Percentiles rank a stretch among this genome's conserved stretches.
Evolutionary conservation across 306 rosid species (phyloP).

Genomic region (Sphenostylis stenocarpa): DNA sequence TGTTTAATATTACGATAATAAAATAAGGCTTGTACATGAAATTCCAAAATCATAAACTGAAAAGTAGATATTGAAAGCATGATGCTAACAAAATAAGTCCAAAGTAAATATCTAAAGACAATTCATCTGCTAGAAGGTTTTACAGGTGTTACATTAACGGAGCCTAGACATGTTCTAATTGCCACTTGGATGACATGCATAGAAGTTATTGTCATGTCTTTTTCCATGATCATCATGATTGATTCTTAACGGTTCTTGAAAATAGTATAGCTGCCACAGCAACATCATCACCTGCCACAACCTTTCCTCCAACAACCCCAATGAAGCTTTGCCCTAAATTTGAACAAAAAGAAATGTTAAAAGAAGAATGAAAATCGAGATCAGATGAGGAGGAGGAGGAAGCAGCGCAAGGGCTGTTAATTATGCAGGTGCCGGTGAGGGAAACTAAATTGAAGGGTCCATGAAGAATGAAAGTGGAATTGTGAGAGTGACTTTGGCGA

Average conservation of each 20-base stretch:
- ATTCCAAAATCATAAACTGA: too few relatives aligned
- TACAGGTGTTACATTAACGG: too few relatives aligned
- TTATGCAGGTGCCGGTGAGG: not conserved
- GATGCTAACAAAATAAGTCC: too few relatives aligned
- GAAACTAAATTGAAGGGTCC: not conserved
- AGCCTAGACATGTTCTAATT: not conserved
- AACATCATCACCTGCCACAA: not conserved
- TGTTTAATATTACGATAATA: not conserved
- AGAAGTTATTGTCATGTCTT: not conserved
- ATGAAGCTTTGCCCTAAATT: not conserved
- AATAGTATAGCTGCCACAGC: not conserved
- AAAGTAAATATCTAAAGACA: not conserved
- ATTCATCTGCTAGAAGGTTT: too few relatives aligned
- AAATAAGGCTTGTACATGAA: not conserved
- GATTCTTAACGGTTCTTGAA: not conserved
- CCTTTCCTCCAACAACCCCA: not conserved
- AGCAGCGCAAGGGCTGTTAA: not conserved
- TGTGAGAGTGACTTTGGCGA: not conserved
- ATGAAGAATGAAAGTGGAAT: not conserved
- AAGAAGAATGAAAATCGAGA: not conserved
- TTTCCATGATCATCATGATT: not conserved
- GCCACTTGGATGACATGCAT: not conserved
- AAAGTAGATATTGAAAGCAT: too few relatives aligned
- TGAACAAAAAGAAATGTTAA: not conserved
- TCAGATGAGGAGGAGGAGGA: not conserved